Conservation (phyloP, 2,329 filamentous ascomycete genomes). For the Stemphylium beticola region DNA sequence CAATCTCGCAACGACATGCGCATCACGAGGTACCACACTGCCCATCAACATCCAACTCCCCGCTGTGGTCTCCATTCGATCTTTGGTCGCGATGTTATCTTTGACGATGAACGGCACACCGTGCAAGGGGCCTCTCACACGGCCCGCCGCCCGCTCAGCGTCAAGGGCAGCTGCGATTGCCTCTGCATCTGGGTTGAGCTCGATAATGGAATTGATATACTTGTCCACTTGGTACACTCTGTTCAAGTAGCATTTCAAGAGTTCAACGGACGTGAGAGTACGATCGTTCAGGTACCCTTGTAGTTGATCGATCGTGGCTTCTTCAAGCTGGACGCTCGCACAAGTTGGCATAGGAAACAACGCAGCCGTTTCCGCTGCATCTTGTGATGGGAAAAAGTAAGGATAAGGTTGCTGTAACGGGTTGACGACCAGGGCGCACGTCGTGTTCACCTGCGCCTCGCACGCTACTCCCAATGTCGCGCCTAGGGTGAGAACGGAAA, state of each 20-base stretch:
- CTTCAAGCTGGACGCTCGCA: slow-evolving; percentile 66
- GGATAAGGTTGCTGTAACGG: slow-evolving; percentile 40
- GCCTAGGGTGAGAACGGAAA: slow-evolving; percentile 1
- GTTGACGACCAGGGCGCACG: slow-evolving; percentile 21
- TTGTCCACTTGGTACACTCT: slow-evolving; percentile 67
- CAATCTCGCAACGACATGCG: slow-evolving; percentile 66
- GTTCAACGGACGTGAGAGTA: slow-evolving; percentile 23
- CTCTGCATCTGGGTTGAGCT: slow-evolving; percentile 72
- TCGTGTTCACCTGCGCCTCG: slow-evolving; percentile 13
- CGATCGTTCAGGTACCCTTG: slow-evolving; percentile 63
- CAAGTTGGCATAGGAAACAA: slow-evolving; percentile 70
- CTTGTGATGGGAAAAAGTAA: slow-evolving; percentile 44
- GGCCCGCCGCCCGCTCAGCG: slow-evolving; percentile 62
- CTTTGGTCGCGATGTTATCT: slow-evolving; percentile 64
- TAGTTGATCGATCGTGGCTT: slow-evolving; percentile 72
- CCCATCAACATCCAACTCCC: slow-evolving; percentile 72
- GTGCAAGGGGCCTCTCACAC: slow-evolving; percentile 69
- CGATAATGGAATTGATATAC: slow-evolving; percentile 68
- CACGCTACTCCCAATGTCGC: slow-evolving; percentile 12
- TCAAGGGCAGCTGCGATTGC: slow-evolving; percentile 67
- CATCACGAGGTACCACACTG: slow-evolving; percentile 70
- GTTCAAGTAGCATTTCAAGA: slow-evolving; percentile 55
- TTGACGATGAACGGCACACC: slow-evolving; percentile 79
- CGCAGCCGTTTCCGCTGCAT: slow-evolving; percentile 30
- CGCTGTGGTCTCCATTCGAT: slow-evolving; percentile 76